Evolutionary conservation across 2,329 filamentous ascomycete genomes (phyloP).

Genomic region (Fusarium sp.): DNA sequence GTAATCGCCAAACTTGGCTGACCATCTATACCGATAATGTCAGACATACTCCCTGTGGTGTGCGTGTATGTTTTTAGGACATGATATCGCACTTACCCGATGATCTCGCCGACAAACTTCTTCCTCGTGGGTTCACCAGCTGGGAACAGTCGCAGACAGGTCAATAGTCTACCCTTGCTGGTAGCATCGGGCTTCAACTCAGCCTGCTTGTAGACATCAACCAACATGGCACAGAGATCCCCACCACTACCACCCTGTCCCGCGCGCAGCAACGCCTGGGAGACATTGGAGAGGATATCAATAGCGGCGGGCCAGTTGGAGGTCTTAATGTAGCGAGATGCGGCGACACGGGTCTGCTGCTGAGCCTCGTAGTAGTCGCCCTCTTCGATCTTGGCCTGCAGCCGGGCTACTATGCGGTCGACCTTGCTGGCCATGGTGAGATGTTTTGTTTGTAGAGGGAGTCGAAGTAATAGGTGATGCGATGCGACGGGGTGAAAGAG

Average conservation of each 20-base stretch:
- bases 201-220: conserved; percentile 92
- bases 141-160: conserved; percentile 84
- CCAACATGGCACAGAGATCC: conserved; percentile 86
- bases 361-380: conserved; percentile 98
- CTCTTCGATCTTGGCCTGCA: conserved; percentile 89
- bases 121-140: conserved; percentile 90
- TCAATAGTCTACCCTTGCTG: conserved; percentile 81
- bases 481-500: conserved; percentile 1
- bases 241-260: conserved; percentile 95
- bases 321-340: conserved; percentile 91
- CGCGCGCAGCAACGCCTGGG: conserved; percentile 86
- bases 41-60: conserved; percentile 6
- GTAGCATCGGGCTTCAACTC: conserved; percentile 81
- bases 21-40: conserved; percentile 70
- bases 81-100: conserved; percentile 67
- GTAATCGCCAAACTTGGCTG: conserved; percentile 84
- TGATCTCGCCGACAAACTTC: conserved; percentile 89
- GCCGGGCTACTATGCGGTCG: conserved; percentile 68
- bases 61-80: neutral
- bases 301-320: conserved; percentile 87
- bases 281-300: conserved; percentile 87
- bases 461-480: neutral
- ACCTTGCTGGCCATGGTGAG: conserved; percentile 57
- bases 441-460: neutral
- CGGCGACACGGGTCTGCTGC: conserved; percentile 96